Conservation (phyloP, 495 filamentous ascomycete species). For the Penicillium daleae region DNA sequence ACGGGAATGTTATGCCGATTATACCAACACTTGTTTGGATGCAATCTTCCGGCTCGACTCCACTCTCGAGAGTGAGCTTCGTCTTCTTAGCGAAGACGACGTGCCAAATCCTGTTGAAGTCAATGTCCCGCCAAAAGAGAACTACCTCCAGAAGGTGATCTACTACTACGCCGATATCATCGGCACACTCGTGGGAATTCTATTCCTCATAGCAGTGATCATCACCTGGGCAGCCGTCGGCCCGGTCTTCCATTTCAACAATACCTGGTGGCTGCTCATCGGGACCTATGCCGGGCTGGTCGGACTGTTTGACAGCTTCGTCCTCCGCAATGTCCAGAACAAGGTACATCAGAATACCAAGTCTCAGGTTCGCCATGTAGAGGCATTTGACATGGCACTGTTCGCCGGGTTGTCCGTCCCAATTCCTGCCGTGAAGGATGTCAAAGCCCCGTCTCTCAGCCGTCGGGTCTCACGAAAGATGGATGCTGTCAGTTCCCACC, state of each 20-base stretch:
- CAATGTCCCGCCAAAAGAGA: conserved; percentile 31
- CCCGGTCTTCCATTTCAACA: conserved; percentile 33
- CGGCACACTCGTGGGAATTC: conserved; percentile 39
- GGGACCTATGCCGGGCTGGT: conserved; percentile 47
- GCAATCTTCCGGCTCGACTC: conserved; percentile 40
- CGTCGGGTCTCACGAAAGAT: conserved; percentile 28
- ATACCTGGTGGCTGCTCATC: conserved; percentile 47
- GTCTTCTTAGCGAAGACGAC: conserved; percentile 29
- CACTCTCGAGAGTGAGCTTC: conserved; percentile 38
- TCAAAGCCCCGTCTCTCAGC: conserved; percentile 14
- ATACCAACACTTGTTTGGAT: conserved; percentile 33
- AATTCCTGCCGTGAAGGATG: conserved; percentile 3
- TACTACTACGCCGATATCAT: conserved; percentile 43
- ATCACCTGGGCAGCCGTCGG: conserved; percentile 38
- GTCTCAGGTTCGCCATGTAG: conserved; percentile 25
- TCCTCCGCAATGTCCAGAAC: conserved; percentile 42
- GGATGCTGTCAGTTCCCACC: conserved; percentile 30
- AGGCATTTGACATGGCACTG: conserved; percentile 25
- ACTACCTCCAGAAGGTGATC: conserved; percentile 30
- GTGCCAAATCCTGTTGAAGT: conserved; percentile 27
- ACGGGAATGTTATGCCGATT: conserved; percentile 38
- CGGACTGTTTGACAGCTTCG: conserved; percentile 44
- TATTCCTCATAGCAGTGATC: conserved; percentile 32
- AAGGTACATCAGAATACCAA: conserved; percentile 35
- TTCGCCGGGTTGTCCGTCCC: conserved; percentile 20